Evolutionary conservation across 345 rosid genomes (phyloP).

Genomic region (Melaleuca quinquenervia): DNA sequence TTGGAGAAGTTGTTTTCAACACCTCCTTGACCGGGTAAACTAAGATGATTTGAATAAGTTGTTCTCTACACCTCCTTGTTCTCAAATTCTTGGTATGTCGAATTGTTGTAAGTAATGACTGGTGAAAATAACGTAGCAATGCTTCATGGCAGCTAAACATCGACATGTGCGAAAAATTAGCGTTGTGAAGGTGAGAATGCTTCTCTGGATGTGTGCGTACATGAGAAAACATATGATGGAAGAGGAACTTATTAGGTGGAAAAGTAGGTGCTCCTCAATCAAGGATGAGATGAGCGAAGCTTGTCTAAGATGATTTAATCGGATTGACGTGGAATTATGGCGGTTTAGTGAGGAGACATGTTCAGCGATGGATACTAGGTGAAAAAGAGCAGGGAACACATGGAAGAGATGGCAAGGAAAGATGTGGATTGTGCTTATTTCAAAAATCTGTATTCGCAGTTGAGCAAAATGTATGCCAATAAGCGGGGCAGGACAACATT

Average conservation of each 20-base stretch:
- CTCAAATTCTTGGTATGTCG: background rate
- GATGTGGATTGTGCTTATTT: background rate
- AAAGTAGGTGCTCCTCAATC: background rate
- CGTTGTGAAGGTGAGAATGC: background rate
- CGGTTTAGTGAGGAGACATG: background rate
- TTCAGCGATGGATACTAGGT: background rate
- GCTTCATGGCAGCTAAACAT: background rate
- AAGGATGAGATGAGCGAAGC: background rate
- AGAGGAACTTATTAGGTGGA: background rate
- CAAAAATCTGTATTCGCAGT: background rate
- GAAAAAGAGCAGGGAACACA: background rate
- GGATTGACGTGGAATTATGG: background rate
- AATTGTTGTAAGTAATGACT: background rate
- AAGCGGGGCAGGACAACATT: background rate
- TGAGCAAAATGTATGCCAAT: background rate
- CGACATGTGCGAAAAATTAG: background rate
- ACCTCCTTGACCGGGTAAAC: constrained; percentile 88
- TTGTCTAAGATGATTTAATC: background rate
- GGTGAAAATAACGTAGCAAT: background rate
- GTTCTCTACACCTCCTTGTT: constrained; percentile 57
- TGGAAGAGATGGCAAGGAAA: background rate
- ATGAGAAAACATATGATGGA: background rate
- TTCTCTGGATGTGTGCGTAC: background rate
- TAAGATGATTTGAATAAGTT: background rate
- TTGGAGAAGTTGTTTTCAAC: constrained; percentile 93